phyloP scores from a whole-genome alignment of 176 grass and related monocot species.

The Rhipidocladum racemiflorum region DNA sequence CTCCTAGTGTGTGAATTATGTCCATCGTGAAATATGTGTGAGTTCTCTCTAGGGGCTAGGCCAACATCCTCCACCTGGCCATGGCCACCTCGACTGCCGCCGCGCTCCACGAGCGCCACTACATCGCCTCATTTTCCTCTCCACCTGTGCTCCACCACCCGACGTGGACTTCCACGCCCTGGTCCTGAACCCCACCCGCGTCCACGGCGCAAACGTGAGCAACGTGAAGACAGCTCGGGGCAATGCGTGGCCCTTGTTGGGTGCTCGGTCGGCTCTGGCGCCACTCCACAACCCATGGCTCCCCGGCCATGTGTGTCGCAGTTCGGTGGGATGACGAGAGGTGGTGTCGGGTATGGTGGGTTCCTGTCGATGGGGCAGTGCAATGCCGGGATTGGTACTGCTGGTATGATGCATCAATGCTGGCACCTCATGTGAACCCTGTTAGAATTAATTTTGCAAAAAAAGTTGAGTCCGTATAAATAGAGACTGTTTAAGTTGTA shows the following conservation, averaged over 20 bases:
- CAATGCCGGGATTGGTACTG: neutral
- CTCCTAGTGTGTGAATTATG: too few species aligned
- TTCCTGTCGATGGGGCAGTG: conserved; percentile 21
- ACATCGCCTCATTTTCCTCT: conserved; percentile 43
- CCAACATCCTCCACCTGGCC: conserved; percentile 18
- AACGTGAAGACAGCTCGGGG: neutral
- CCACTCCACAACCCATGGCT: neutral
- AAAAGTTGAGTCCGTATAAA: too few species aligned
- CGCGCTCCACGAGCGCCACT: conserved; percentile 42
- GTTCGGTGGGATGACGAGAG: conserved; percentile 6
- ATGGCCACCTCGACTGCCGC: conserved; percentile 33
- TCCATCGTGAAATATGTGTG: too few species aligned
- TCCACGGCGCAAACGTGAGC: neutral
- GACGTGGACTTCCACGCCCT: neutral
- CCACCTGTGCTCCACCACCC: conserved; percentile 15
- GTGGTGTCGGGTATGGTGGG: conserved; percentile 1
- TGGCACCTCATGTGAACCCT: conserved; percentile 48
- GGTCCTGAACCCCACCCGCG: neutral
- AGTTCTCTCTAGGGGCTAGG: too few species aligned
- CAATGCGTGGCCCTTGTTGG: conserved; percentile 27
- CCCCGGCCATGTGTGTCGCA: neutral
- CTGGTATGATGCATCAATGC: conserved; percentile 17
- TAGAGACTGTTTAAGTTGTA: too few species aligned
- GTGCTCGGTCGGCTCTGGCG: conserved; percentile 14
- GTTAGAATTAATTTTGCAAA: too few species aligned